phyloP scores from a whole-genome alignment of 495 filamentous ascomycete genomes.

The Talaromyces proteolyticus region DNA sequence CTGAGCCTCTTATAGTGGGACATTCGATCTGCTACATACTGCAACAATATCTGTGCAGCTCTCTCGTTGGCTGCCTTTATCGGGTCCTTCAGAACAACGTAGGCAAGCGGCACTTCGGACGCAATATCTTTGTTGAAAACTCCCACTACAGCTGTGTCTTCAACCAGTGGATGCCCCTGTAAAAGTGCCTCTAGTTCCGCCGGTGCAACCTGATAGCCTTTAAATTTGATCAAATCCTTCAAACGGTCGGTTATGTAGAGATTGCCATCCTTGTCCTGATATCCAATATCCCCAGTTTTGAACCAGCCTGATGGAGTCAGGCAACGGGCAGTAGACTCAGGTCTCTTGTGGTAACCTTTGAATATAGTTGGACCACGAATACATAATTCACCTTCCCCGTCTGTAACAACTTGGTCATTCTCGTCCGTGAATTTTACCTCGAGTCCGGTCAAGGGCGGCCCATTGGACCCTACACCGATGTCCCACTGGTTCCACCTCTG shows the following conservation, averaged over 20 bases:
- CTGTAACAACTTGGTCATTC: slow-evolving; percentile 32
- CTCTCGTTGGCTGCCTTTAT: slow-evolving; percentile 20
- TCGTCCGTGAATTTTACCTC: slow-evolving; percentile 17
- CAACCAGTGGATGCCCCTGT: slow-evolving; percentile 58
- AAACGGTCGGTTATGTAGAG: slow-evolving; percentile 51
- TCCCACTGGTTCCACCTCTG: neutral
- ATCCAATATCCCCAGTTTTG: slow-evolving; percentile 52
- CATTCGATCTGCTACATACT: slow-evolving; percentile 9
- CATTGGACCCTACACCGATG: neutral
- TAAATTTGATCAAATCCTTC: slow-evolving; percentile 45
- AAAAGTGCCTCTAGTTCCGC: slow-evolving; percentile 80
- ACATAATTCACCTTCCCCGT: slow-evolving; percentile 52
- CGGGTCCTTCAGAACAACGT: slow-evolving; percentile 42
- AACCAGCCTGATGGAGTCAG: slow-evolving; percentile 49
- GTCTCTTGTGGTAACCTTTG: slow-evolving; percentile 44
- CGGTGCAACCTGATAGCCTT: slow-evolving; percentile 68
- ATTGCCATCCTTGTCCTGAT: slow-evolving; percentile 38
- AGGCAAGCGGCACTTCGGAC: slow-evolving; percentile 71
- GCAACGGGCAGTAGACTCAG: slow-evolving; percentile 39
- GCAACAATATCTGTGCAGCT: slow-evolving; percentile 3
- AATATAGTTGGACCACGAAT: slow-evolving; percentile 55
- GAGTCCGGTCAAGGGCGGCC: neutral
- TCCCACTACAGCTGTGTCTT: slow-evolving; percentile 69
- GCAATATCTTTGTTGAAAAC: slow-evolving; percentile 55
- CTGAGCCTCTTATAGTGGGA: slow-evolving; percentile 17